phyloP scores from a whole-genome alignment of 345 rosid species.

The Nephelium lappaceum region DNA sequence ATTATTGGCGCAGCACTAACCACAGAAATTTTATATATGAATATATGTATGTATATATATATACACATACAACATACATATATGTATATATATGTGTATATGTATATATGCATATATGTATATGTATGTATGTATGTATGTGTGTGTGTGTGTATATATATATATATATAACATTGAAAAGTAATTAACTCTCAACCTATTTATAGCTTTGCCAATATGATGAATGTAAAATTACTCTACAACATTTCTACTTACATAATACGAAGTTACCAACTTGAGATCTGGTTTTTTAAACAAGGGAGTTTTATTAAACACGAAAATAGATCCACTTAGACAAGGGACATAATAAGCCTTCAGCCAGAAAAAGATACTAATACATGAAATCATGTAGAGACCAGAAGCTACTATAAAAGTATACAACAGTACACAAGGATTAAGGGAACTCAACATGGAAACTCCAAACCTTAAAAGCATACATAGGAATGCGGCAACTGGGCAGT shows the following conservation, averaged over 20 bases:
- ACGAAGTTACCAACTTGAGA: background rate
- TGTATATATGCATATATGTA: no score
- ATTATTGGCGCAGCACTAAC: no score
- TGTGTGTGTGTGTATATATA: no score
- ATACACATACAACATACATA: no score
- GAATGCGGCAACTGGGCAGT: background rate
- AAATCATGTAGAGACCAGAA: no score
- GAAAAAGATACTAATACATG: no score
- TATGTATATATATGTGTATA: no score
- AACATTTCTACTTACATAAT: background rate
- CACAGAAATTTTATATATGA: no score
- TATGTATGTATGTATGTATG: no score
- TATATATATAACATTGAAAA: no score
- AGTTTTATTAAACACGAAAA: no score
- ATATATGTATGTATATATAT: no score
- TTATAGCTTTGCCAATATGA: slow-evolving; percentile 15
- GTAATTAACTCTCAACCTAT: slow-evolving; percentile 12
- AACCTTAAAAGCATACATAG: background rate
- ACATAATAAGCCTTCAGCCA: background rate
- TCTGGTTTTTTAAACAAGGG: background rate
- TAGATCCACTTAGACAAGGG: background rate
- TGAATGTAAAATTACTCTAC: background rate
- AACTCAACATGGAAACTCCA: background rate
- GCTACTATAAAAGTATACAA: background rate
- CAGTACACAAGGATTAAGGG: background rate